Base-by-base conservation (phyloP, 306 rosid species). In the Ammopiptanthus mongolicus region DNA sequence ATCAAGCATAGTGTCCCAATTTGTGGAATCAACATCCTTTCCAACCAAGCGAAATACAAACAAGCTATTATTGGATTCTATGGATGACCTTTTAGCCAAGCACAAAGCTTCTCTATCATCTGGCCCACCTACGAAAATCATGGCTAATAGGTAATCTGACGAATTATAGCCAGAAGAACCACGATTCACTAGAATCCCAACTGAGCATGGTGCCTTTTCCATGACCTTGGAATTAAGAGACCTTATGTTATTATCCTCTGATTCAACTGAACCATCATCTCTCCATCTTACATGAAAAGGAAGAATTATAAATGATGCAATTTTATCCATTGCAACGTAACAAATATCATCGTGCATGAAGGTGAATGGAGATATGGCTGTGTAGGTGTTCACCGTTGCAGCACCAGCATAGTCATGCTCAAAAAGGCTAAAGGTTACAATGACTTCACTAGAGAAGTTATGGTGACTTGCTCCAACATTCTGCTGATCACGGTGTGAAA, bases 71-170 rank as follows among this genome's bases (percentile, higher is more conserved):
- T 13, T 13, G 0, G 21, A 3, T 6, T 81, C 80, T 13, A 33
- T 67, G 1, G 71, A 44, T 69, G 77, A 8, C 17, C 86, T 76
- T 9, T 75, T 86, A 1, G 84, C 84, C 64, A 86, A 62, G 14
- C 73, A 5, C 22, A 86, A n/a, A 2, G 88, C 86, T 69, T 86
- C 90, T 28, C 86, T 66, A 15, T 86, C 90, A 42, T 86, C 90
- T 6, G 14, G 0, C 1, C 90, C 90, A 1, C 90, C 28, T 1
- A 86, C 10, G 80, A 81, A 86, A 44, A 86, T 46, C 56, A 86
- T n/a, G 5, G 79, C 86, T 31, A 86, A 58, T 1, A 1, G 4
- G 3, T 34, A 47, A 5, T 29, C 14, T 9, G 76, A 33, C 2
- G 56, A 0, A 23, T 10, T 9, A 1, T 41, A 22, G 37, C 47